Evolutionary conservation across 2,329 filamentous ascomycete species (phyloP), one percentile per base, ranked within the genome.

Genomic region (Fusarium sp.): DNA sequence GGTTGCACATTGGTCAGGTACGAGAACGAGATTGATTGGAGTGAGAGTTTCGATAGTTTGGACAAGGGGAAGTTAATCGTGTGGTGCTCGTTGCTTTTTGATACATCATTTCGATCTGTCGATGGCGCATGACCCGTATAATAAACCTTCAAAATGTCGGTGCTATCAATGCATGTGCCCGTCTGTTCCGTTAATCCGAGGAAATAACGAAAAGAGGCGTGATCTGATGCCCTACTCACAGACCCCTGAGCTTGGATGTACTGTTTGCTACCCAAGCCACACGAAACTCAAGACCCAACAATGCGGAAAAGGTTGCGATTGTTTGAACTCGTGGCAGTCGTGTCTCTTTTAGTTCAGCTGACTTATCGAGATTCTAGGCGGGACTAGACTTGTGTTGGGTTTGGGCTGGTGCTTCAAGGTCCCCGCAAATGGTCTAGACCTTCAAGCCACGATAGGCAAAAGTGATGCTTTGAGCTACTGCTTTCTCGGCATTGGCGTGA

Each of bases 381-480:
- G 12, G 38, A 39, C 39, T 64, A 38, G 58, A 15, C 31, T 61
- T 8, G 30, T 14, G 33, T 28, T 14, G 45, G 31, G 39, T 15
- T 36, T 41, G n/a, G 26, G 31, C 33, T 26, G 58, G 20, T 31
- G 14, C n/a, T 39, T 35, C 9, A 38, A 22, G 7, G n/a, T 42
- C 70, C 70, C 70, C 70, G 70, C 70, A 73, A 73, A 71, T 45
- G 56, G 66, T 73, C 70, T 73, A 73, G 70, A 60, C 50, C 41
- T 16, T 9, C 6, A 61, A 68, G 70, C 70, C 66, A 64, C 54
- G 11, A 36, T 48, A 47, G 28, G 47, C n/a, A 3, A 45, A 39
- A 22, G 45, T 42, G 35, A 33, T 70, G 44, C 31, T 38, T 47
- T 45, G 28, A 65, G 68, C 65, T 65, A 45, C 42, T 38, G 24